Conservation (phyloP, 352 stramenopile species). For the Pythium brassicae region DNA sequence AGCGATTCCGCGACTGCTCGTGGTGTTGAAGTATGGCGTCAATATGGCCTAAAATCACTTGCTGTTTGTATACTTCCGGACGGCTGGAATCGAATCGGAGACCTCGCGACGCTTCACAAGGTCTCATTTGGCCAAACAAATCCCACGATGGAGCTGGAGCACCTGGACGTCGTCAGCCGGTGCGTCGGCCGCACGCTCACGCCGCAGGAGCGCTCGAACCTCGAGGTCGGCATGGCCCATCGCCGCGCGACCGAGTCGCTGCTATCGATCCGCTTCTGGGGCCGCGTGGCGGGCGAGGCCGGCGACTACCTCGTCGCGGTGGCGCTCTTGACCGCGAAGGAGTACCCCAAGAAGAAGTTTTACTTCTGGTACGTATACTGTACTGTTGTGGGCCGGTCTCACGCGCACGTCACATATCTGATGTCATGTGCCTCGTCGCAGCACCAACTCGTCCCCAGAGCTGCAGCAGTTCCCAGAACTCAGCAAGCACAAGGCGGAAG, state of each 20-base stretch:
- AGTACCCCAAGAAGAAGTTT: conserved; percentile 81
- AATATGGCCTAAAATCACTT: no score
- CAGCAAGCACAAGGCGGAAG: conserved; percentile 49
- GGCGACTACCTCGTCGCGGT: conserved; percentile 69
- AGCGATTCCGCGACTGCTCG: no score
- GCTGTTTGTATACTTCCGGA: no score
- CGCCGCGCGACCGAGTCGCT: conserved; percentile 59
- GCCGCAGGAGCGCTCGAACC: conserved; percentile 67
- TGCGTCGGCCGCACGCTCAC: conserved; percentile 67
- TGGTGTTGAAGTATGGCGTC: no score
- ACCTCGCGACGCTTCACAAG: no score
- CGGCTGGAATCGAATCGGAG: no score
- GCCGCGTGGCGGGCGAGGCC: conserved; percentile 50
- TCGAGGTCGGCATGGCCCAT: conserved; percentile 73
- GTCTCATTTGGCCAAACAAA: background rate
- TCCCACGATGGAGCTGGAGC: conserved; percentile 61
- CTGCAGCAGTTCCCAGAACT: conserved; percentile 78
- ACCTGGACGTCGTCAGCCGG: conserved; percentile 66
- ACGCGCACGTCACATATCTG: no score
- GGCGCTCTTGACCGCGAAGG: conserved; percentile 44
- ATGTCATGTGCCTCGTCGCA: no score
- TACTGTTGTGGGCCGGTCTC: no score
- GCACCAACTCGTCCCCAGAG: conserved; percentile 70
- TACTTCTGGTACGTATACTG: conserved; percentile 63
- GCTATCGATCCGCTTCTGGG: conserved; percentile 69